A percentile compares a stretch with the other conserved stretches of the same genome.
phyloP scores from a whole-genome alignment of 1,284 basidiomycete genomes.

The Austroboletus novae-zelandiae region DNA sequence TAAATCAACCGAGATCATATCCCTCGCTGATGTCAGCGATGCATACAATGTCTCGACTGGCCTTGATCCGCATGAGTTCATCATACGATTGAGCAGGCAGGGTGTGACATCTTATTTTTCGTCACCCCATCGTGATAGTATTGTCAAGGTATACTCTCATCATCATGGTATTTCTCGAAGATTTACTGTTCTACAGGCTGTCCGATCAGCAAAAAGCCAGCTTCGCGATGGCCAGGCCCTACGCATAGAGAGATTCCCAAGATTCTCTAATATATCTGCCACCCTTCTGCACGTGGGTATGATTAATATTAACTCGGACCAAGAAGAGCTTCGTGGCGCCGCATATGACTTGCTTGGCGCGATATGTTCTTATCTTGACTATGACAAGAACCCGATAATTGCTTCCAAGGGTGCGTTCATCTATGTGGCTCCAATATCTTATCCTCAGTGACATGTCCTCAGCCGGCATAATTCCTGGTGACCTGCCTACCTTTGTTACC shows the following conservation, averaged over 20 bases:
- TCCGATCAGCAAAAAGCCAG: constrained; percentile 68
- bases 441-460: constrained; percentile 12
- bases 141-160: constrained; percentile 63
- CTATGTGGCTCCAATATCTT: background rate
- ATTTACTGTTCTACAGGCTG: constrained; percentile 40
- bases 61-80: constrained; percentile 75
- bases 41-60: constrained; percentile 78
- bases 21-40: constrained; percentile 79
- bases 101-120: constrained; percentile 70
- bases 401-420: constrained; percentile 60
- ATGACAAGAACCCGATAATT: constrained; percentile 67
- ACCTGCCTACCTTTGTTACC: constrained; percentile 61
- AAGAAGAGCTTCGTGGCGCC: constrained; percentile 73
- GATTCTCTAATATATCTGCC: constrained; percentile 80
- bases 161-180: background rate
- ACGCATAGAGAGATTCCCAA: constrained; percentile 66
- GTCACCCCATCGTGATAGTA: constrained; percentile 63
- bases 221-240: constrained; percentile 56
- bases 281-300: constrained; percentile 82
- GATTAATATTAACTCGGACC: constrained; percentile 68
- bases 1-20: constrained; percentile 77
- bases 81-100: constrained; percentile 71
- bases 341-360: constrained; percentile 79
- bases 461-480: constrained; percentile 76
- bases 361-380: constrained; percentile 75